phyloP scores from a whole-genome alignment of 768 basidiomycete genomes.

The Dendrothele bispora region DNA sequence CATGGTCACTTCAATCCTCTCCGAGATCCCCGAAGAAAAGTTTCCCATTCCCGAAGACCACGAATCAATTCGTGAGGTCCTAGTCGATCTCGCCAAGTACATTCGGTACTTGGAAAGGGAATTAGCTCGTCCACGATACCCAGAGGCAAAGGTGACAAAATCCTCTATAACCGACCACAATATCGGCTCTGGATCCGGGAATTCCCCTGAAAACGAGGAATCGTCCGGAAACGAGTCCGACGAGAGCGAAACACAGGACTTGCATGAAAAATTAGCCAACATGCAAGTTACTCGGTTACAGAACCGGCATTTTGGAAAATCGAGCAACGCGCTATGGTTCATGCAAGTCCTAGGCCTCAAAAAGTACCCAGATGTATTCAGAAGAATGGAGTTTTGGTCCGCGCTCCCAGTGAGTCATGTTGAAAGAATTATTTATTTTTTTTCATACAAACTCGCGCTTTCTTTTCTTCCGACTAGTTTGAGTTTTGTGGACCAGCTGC shows the following conservation, averaged over 20 bases:
- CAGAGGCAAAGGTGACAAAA: constrained; percentile 3
- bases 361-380: constrained; percentile 10
- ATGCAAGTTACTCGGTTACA: neutral
- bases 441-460: neutral
- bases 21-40: neutral
- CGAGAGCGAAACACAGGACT: neutral
- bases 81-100: constrained; percentile 2
- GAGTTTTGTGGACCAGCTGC: no score
- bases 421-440: neutral
- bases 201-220: neutral
- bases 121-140: constrained; percentile 1
- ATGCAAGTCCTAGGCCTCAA: constrained; percentile 39
- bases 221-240: neutral
- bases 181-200: neutral
- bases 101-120: neutral
- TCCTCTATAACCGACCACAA: neutral
- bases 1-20: neutral
- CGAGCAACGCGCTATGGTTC: constrained; percentile 38
- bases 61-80: neutral
- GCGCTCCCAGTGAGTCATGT: constrained; percentile 25
- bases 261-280: neutral
- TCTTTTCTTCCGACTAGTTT: neutral
- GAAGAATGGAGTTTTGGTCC: constrained; percentile 21
- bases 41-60: constrained; percentile 1
- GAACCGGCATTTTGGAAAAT: constrained; percentile 28